These are phyloP conservation scores for Aspergillus brunneoviolaceus DNA, from an alignment of 2,329 filamentous ascomycete species.

Conservation along the genomic window DNA sequence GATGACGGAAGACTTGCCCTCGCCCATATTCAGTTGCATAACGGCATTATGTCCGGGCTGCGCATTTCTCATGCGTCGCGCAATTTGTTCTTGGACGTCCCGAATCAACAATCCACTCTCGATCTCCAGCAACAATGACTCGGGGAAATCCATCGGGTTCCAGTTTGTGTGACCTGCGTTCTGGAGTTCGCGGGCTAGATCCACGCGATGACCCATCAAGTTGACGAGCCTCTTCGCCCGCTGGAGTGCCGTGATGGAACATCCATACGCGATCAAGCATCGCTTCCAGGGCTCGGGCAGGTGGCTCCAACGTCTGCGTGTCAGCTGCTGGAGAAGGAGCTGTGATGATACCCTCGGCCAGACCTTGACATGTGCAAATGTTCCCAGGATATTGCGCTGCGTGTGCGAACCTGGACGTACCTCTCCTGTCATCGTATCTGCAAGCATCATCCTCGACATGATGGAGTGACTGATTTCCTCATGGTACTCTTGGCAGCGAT, in stretches of 20 bases:
- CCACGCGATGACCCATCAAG: conserved; percentile 13
- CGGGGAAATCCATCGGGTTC: conserved; percentile 53
- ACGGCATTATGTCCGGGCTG: conserved; percentile 48
- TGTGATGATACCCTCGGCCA: conserved; percentile 24
- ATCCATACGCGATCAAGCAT: conserved; percentile 25
- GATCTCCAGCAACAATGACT: conserved; percentile 64
- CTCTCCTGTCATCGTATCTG: neutral
- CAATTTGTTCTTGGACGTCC: conserved; percentile 58
- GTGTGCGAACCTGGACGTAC: neutral
- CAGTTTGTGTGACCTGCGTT: conserved; percentile 60
- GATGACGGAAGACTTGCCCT: conserved; percentile 70
- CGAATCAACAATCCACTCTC: conserved; percentile 64
- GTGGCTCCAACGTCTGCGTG: conserved; percentile 14
- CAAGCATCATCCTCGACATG: conserved; percentile 8
- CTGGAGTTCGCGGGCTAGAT: conserved; percentile 34
- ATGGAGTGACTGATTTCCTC: conserved; percentile 6
- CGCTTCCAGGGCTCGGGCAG: conserved; percentile 19
- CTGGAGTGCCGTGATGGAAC: conserved; percentile 31
- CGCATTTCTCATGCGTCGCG: conserved; percentile 53
- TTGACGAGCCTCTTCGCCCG: conserved; percentile 28
- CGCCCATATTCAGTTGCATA: conserved; percentile 70
- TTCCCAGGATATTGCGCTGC: conserved; percentile 1
- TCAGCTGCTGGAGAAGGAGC: conserved; percentile 25
- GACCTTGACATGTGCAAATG: conserved; percentile 4
- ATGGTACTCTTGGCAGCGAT: conserved; percentile 6